These are phyloP conservation scores for Penicillium roqueforti DNA, from an alignment of 495 filamentous ascomycete species.

Conservation along the genomic window DNA sequence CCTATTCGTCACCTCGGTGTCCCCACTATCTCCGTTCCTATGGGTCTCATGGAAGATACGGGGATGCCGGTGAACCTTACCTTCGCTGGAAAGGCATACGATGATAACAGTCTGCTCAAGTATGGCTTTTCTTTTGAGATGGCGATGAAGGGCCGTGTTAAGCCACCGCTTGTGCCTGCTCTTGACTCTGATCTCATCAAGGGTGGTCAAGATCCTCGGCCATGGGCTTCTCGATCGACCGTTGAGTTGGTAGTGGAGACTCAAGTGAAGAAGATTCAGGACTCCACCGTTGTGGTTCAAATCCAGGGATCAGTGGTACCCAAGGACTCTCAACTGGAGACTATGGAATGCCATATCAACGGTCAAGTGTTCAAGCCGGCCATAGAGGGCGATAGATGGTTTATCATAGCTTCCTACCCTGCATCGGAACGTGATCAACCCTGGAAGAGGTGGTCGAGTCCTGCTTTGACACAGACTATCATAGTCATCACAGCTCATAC, in stretches of 20 bases:
- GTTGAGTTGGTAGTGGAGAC: conserved; percentile 17
- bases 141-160: conserved; percentile 22
- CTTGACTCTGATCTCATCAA: conserved; percentile 27
- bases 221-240: background rate
- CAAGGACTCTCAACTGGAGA: conserved; percentile 3
- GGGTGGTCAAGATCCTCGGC: background rate
- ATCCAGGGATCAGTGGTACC: conserved; percentile 15
- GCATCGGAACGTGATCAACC: conserved; percentile 23
- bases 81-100: conserved; percentile 34
- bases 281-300: conserved; percentile 18
- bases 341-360: conserved; percentile 26
- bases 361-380: conserved; percentile 20
- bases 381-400: conserved; percentile 18
- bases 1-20: conserved; percentile 35
- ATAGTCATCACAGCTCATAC: conserved; percentile 21
- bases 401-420: conserved; percentile 19
- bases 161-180: conserved; percentile 21
- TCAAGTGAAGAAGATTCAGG: conserved; percentile 19
- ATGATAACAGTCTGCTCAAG: conserved; percentile 26
- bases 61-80: conserved; percentile 36
- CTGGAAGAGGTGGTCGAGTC: conserved; percentile 32
- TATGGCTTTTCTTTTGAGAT: conserved; percentile 34
- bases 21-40: conserved; percentile 35
- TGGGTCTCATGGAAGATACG: conserved; percentile 37
- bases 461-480: conserved; percentile 29